These are phyloP conservation scores for Raffaelea deltoideospora DNA, from an alignment of 2,329 filamentous ascomycete species.

Conservation along the genomic window DNA sequence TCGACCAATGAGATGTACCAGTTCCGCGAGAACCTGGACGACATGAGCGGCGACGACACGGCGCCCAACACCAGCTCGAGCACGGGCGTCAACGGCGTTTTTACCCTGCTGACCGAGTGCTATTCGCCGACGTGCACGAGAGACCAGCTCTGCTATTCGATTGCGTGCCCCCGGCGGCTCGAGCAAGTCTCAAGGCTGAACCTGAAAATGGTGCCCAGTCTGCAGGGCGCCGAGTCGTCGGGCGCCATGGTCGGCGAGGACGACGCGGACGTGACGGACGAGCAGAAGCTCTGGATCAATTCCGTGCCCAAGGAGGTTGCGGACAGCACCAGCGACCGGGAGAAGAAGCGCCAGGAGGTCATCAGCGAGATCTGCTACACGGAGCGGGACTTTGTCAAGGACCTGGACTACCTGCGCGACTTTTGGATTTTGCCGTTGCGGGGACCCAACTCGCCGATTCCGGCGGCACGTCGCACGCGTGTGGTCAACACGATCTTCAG, in stretches of 20 bases:
- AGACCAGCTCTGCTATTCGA: slow-evolving; percentile 93
- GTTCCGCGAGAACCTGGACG: slow-evolving; percentile 83
- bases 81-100: slow-evolving; percentile 70
- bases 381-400: slow-evolving; percentile 96
- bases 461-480: slow-evolving; percentile 70
- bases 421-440: slow-evolving; percentile 95
- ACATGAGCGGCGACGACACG: slow-evolving; percentile 66
- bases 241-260: slow-evolving; percentile 54
- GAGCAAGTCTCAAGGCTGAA: slow-evolving; percentile 93
- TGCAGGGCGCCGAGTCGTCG: slow-evolving; percentile 49
- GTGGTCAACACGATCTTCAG: slow-evolving; percentile 92
- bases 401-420: slow-evolving; percentile 90
- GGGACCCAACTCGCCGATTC: slow-evolving; percentile 72
- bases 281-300: slow-evolving; percentile 99
- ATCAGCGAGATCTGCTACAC: slow-evolving; percentile 99
- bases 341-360: slow-evolving; percentile 96
- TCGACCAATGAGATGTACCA: slow-evolving; percentile 93
- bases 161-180: slow-evolving; percentile 81
- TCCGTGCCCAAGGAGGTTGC: slow-evolving; percentile 91
- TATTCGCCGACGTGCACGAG: slow-evolving; percentile 95
- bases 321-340: slow-evolving; percentile 73
- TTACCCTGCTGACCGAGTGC: slow-evolving; percentile 89
- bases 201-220: slow-evolving; percentile 76
- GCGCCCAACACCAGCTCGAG: slow-evolving; percentile 15
- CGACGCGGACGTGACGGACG: slow-evolving; percentile 68